Evolutionary conservation across 768 basidiomycete genomes (phyloP), one percentile per base, ranked within the genome.

Genomic region (Podaxis sp.): DNA sequence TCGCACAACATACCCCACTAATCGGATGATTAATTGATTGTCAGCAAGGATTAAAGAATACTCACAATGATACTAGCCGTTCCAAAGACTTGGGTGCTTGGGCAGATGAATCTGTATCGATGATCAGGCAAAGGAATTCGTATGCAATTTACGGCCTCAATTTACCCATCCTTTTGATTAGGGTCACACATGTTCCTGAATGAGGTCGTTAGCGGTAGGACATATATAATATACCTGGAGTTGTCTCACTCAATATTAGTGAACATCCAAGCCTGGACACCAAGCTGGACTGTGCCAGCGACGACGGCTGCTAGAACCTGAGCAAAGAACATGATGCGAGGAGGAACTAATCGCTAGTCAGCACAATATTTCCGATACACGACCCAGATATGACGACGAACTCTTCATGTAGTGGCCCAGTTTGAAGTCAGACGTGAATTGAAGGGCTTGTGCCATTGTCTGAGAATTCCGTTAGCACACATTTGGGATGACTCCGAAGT

Each of bases 341-440:
- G 86, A 30, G 89, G 83, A 48, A 90, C 80, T 78, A 61, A 30
- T 48, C 57, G 28, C 54, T 30, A 54, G 57, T 33, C 8, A 62
- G 30, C 19, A 55, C 61, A 40, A 26, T 64, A 28, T 26, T 26
- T 15, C 7, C 2, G 24, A 24, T 24, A 24, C 24, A 51, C 44
- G 44, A 15, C 44, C 9, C 4, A 26, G 22, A 36, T 13, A 5
- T 57, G 56, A 55, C 83, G 84, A 88, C 1, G 85, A 82, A 65
- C 92, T 81, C 74, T 88, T 89, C 85, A 85, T 87, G 66, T 87
- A 86, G 67, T 89, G 89, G 5, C 87, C 89, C 26, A 89, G 79
- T 70, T 89, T 90, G 71, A 88, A 85, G 72, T 89, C 87, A 30
- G 81, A 80, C 4, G 83, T 76, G 66, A 87, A 87, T 19, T 77